phyloP scores from a whole-genome alignment of 1,284 basidiomycete species.

The Cutaneotrichosporon cutaneum region DNA sequence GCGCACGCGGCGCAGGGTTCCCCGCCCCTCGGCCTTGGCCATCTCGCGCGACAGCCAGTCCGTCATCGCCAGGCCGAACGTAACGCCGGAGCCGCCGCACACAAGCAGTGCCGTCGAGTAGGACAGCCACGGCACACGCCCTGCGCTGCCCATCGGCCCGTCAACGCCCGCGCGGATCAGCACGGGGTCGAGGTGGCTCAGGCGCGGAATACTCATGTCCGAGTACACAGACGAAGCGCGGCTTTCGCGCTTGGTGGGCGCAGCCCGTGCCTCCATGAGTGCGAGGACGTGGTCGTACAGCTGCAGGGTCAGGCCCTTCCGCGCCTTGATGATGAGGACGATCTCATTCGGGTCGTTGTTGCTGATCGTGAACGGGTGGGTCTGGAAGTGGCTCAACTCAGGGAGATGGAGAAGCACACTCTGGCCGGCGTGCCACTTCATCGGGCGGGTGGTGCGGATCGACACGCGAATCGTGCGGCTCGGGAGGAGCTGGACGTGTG shows the following conservation, averaged over 20 bases:
- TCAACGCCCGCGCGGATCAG: slow-evolving; percentile 67
- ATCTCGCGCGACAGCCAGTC: slow-evolving; percentile 69
- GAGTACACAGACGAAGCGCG: slow-evolving; percentile 19
- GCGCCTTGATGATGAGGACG: slow-evolving; percentile 71
- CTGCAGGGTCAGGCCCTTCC: slow-evolving; percentile 70
- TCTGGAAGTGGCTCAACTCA: slow-evolving; percentile 64
- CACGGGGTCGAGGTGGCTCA: slow-evolving; percentile 22
- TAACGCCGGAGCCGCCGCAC: slow-evolving; percentile 76
- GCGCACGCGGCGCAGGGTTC: slow-evolving; percentile 63
- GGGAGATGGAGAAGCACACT: slow-evolving; percentile 68
- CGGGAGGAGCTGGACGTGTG: slow-evolving; percentile 72
- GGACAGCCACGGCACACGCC: slow-evolving; percentile 64
- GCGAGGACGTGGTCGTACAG: slow-evolving; percentile 62
- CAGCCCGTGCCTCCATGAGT: not conserved
- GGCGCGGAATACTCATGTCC: not conserved
- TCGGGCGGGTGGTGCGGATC: slow-evolving; percentile 62
- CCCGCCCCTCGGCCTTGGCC: slow-evolving; percentile 41
- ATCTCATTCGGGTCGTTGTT: slow-evolving; percentile 67
- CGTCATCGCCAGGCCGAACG: slow-evolving; percentile 70
- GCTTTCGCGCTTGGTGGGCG: slow-evolving; percentile 42
- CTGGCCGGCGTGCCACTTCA: slow-evolving; percentile 70
- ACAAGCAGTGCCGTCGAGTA: slow-evolving; percentile 68
- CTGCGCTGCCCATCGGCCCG: slow-evolving; percentile 73
- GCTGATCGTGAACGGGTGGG: slow-evolving; percentile 79
- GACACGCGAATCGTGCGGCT: slow-evolving; percentile 74